Evolutionary conservation across 805 yeast genomes (phyloP), one percentile per base, ranked within the genome.

Genomic region (Tetrapisispora pingtungensis): DNA sequence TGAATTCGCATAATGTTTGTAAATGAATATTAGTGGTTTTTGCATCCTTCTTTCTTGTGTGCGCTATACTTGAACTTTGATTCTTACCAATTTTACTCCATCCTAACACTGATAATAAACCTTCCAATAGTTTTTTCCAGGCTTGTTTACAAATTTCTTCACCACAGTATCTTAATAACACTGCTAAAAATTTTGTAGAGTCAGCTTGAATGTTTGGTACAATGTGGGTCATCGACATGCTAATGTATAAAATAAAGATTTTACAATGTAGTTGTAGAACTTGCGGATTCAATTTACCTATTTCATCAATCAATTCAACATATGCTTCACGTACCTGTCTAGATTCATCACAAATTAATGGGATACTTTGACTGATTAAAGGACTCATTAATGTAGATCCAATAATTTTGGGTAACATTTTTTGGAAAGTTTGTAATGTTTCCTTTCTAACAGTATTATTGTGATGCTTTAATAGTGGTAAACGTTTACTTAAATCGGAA

Each of bases 171-270:
- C 72, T 68, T n/a, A 87, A 59, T 43, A 88, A 58, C 3, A 80
- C 69, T 33, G 72, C 69, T 22, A 89, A 65, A 53, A 83, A 84
- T 46, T 73, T 75, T 0, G 90, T 76, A 1, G 95, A 78, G 47
- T 84, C 88, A 37, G 77, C 75, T 44, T 96, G 74, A 24, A 93
- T 79, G 4, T 77, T 78, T 1, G 87, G 80, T 27, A 74, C 74
- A 34, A 93, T 83, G 60, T 93, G 97, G 15, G 97, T 84, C 96
- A 93, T 90, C 3, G 96, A 94, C 42, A 90, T 81, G 53, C 83
- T 84, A 15, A 90, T 71, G 59, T 83, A 89, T 27, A 90, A 70
- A n/a, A 84, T 72, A 44, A 83, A 57, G 18, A 73, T 64, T 48
- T 78, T 66, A 55, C 79, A 67, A 67, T 83, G 86, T 22, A 83